Base-by-base conservation (phyloP, 371 early-diverging fungal species). In the Basidiobolus meristosporus region DNA sequence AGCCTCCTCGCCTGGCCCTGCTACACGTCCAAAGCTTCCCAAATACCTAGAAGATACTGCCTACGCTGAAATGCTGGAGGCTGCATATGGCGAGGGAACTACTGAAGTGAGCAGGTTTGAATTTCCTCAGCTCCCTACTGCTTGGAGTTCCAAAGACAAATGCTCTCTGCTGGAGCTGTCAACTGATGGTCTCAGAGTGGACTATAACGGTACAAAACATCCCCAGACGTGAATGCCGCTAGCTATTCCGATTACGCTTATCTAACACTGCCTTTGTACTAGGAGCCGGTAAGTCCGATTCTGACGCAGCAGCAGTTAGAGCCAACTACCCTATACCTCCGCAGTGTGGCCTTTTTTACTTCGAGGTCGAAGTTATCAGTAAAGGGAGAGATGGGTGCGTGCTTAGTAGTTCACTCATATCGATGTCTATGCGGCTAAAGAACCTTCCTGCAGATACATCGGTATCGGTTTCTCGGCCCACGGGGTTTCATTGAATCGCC, bases 331-430 rank as follows among this genome's bases (percentile, higher is more conserved):
- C 84, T 7, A 87, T 91, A 31, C 83, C 84, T 19, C 64, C 73
- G 12, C 81, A 81, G 40, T 73, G 76, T 40, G 95, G 95, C 0
- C 54, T 93, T 14, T 93, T 72, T 50, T 97, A 93, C 53, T 97
- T 60, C 51, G 98, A 97, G 50, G 71, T 86, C 32, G 55, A 57
- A 15, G 66, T 97, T 40, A 60, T 81, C 26, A 76, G 71, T 50
- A 89, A 89, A 51, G 98, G 95, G 14, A 64, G 80, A 14, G 77
- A 87, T 48, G 98, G 98, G 43, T 83, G 59, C 43, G 38, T 35
- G 3, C 6, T 36, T 21, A 20, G n/a, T n/a, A n/a, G n/a, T n/a
- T n/a, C n/a, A n/a, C n/a, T n/a, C n/a, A n/a, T n/a, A n/a, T n/a
- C n/a, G n/a, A n/a, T n/a, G n/a, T n/a, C n/a, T n/a, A n/a, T n/a